Base-by-base conservation (phyloP, 2,329 filamentous ascomycete genomes). In the Coniosporium tulheliwenetii region DNA sequence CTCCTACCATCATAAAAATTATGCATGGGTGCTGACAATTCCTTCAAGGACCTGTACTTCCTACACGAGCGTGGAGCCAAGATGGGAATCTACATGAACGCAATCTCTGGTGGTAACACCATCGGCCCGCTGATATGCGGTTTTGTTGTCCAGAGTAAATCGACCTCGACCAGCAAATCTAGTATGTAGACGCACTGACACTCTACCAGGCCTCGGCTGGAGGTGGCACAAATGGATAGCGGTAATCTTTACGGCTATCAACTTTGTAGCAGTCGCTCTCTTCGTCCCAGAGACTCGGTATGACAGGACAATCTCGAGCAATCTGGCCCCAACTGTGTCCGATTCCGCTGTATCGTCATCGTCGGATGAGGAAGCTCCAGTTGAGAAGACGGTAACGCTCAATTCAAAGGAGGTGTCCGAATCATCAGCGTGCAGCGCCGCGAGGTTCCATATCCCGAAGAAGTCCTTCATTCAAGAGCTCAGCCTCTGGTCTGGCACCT, bases 151-250 rank as follows among this genome's bases (percentile, higher is more conserved):
- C 47, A 61, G 38, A 37, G 36, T 37, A 29, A 37, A 19, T 37
- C 13, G 8, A 15, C 5, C 2, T 12, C n/a, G n/a, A 14, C 36
- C 19, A 26, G 19, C 19, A 26, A 14, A 14, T 38, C 36, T 12
- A 8, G 7, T 5, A 15, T 5, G 12, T 19, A 16, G 12, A 19
- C 2, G n/a, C 8, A 19, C 36, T 29, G 26, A 38, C 36, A 14
- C 16, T 2, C 12, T 8, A 7, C 2, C 13, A 37, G 54, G 54
- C 8, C 46, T 63, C 10, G 58, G 54, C 8, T 62, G 63, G 49
- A 54, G 62, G 31, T 60, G 61, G 5, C 61, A 62, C 10, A 65
- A 65, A 39, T 61, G 61, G 40, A 57, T 63, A 13, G 47, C 53
- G 4, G 55, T 53, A 35, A 55, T 52, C 31, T 42, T 55, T 2